Evolutionary conservation across 495 filamentous ascomycete species (phyloP).

Genomic region (Evernia prunastri): DNA sequence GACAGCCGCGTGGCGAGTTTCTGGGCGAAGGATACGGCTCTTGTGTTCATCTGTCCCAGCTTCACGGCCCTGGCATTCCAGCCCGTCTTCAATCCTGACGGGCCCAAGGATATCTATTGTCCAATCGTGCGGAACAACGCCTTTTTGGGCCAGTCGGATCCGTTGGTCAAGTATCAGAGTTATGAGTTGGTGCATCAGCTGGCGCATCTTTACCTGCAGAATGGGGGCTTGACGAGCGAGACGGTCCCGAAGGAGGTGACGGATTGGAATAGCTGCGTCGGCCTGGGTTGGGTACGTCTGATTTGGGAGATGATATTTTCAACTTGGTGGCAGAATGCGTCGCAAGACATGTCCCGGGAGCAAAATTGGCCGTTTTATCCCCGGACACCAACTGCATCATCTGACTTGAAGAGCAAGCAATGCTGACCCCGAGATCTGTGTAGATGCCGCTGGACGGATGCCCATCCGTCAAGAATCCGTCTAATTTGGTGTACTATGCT

Average conservation of each 20-base stretch:
- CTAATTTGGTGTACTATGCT: not conserved
- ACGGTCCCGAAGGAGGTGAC: not conserved
- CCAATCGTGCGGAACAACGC: not conserved
- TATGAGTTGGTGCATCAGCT: not conserved
- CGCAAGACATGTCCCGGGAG: no score
- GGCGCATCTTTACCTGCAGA: constrained; percentile 1
- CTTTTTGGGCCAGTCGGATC: not conserved
- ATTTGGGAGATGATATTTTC: no score
- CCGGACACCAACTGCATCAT: no score
- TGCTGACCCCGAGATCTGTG: no score
- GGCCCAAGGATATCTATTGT: not conserved
- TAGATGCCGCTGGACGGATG: no score
- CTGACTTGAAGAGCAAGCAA: no score
- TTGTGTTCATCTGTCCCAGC: not conserved
- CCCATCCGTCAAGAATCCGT: no score
- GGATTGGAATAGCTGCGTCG: constrained; percentile 7
- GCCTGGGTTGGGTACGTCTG: not conserved
- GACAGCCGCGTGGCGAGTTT: not conserved
- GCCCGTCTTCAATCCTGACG: not conserved
- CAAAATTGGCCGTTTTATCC: no score
- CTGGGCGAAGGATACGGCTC: not conserved
- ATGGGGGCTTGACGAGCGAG: not conserved
- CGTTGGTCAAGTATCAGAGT: not conserved
- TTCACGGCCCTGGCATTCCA: not conserved
- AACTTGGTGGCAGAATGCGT: no score